phyloP scores from a whole-genome alignment of 257 asterid species.

The Misopates orontium region DNA sequence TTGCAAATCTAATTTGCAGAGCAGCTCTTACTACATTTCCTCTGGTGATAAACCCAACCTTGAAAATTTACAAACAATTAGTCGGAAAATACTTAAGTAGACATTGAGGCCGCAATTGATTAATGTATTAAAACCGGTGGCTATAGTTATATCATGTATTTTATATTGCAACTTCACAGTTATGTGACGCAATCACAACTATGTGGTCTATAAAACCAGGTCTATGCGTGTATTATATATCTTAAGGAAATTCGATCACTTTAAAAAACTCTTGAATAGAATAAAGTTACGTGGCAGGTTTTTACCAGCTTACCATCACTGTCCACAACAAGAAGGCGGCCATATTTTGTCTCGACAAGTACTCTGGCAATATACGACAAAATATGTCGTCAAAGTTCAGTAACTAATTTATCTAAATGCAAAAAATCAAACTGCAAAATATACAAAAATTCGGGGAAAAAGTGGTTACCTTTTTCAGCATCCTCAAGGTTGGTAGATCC shows the following conservation, averaged over 20 bases:
- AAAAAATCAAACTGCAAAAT: slow-evolving; percentile 1
- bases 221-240: too few relatives aligned
- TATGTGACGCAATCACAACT: too few relatives aligned
- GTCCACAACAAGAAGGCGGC: slow-evolving; percentile 83
- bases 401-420: slow-evolving; percentile 17
- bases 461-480: slow-evolving; percentile 66
- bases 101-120: too few relatives aligned
- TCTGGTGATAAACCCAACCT: slow-evolving; percentile 49
- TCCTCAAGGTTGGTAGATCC: slow-evolving; percentile 92
- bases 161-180: too few relatives aligned
- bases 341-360: slow-evolving; percentile 70
- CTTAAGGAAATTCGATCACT: too few relatives aligned
- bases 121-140: too few relatives aligned
- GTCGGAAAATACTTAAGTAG: too few relatives aligned
- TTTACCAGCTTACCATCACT: slow-evolving; percentile 78
- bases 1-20: slow-evolving; percentile 34
- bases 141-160: too few relatives aligned
- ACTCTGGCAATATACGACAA: slow-evolving; percentile 44
- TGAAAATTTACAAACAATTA: slow-evolving; percentile 13
- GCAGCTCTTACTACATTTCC: slow-evolving; percentile 52
- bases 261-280: not conserved
- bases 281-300: slow-evolving; percentile 8
- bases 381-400: slow-evolving; percentile 8
- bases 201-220: too few relatives aligned
- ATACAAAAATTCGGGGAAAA: slow-evolving; percentile 5